Evolutionary conservation across 2,329 filamentous ascomycete species (phyloP), one percentile per base, ranked within the genome.

Genomic region (Colletotrichum plurivorum): DNA sequence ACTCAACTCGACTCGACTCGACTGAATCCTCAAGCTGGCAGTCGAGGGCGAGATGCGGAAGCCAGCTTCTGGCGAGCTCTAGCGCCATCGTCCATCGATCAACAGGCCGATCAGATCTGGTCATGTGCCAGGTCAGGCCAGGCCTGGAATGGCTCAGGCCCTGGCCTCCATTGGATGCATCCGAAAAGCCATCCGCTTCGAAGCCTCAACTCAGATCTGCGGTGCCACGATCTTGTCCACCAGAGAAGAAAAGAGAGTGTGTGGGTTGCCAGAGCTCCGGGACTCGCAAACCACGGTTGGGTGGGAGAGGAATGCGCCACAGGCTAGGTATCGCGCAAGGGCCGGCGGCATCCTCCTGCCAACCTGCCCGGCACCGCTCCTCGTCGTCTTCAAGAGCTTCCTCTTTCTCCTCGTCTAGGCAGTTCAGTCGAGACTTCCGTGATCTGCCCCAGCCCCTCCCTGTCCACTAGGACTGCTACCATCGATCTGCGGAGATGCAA

Each of bases 401-500:
- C 41, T 43, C 13, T 65, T 12, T 36, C 31, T 36, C 31, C 39
- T 15, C 20, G 39, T 52, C 60, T 22, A 58, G 59, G 52, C 46
- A 56, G 39, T 57, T 25, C 48, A 49, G 41, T 65, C 54, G 61
- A 65, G 49, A 22, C 55, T 60, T 55, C 63, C 58, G 36, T 67
- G 58, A 67, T 67, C 58, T 56, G 58, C 52, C 52, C 46, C 51
- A 45, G 52, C 58, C 64, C 64, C 51, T 62, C 58, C 62, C 62
- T 69, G 66, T 10, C 66, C 66, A 61, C 62, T 54, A 57, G 55
- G 64, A 66, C 51, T 66, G 55, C 62, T 31, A 66, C 66, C 66
- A 66, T 69, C 66, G 62, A 69, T 69, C 62, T 69, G 66, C 49
- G 66, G 66, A 69, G 65, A 68, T 62, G 46, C 46, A 43, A 36